Conservation (phyloP, 495 filamentous ascomycete genomes). For the Penicillium turbatum region DNA sequence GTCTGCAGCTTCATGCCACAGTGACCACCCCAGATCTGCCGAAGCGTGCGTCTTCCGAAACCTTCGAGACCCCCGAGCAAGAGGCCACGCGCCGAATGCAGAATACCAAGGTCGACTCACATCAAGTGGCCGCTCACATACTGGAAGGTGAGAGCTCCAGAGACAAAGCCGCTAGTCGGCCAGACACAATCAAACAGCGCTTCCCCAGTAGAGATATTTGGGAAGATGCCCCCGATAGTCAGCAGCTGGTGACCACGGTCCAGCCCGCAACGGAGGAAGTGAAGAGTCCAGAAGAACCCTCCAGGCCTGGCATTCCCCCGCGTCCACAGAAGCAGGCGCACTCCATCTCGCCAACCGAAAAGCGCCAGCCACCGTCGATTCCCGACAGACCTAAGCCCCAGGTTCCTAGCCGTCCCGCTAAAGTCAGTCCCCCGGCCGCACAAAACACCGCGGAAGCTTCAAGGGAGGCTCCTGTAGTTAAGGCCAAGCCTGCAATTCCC, state of each 20-base stretch:
- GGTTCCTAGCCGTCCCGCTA: conserved; percentile 67
- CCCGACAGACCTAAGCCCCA: conserved; percentile 77
- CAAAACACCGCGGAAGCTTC: conserved; percentile 32
- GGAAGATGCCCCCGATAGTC: conserved; percentile 89
- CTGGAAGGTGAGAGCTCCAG: conserved; percentile 27
- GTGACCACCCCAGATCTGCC: conserved; percentile 72
- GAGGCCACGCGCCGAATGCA: conserved; percentile 51
- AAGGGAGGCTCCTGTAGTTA: conserved; percentile 33
- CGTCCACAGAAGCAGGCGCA: conserved; percentile 41
- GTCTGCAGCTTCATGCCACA: conserved; percentile 74
- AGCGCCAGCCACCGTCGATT: conserved; percentile 50
- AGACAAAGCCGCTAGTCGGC: conserved; percentile 44
- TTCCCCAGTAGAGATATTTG: conserved; percentile 96
- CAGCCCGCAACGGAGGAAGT: conserved; percentile 52
- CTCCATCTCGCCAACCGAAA: conserved; percentile 44
- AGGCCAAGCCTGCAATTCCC: conserved; percentile 75
- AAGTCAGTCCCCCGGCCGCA: conserved; percentile 40
- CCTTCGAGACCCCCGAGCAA: conserved; percentile 54
- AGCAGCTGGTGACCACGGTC: conserved; percentile 76
- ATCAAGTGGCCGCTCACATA: conserved; percentile 42
- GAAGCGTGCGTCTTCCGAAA: conserved; percentile 21
- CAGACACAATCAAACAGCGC: conserved; percentile 56
- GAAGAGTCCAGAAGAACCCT: conserved; percentile 36
- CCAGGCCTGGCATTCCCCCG: conserved; percentile 42
- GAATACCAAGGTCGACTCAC: conserved; percentile 42